phyloP scores from a whole-genome alignment of 805 yeast species.

The Scheffersomyces spartinae region DNA sequence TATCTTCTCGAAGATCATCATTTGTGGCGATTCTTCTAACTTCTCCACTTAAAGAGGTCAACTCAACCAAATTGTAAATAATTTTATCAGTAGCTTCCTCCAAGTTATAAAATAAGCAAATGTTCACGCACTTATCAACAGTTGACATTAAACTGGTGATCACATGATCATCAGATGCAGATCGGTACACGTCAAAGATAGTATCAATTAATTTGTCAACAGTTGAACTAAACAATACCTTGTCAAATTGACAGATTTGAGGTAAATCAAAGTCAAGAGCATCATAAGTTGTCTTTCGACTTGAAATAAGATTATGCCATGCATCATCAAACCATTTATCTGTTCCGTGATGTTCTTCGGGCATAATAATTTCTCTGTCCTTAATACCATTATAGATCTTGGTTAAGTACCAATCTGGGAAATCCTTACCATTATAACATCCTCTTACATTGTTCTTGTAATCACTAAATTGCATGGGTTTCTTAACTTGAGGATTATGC shows the following conservation, averaged over 20 bases:
- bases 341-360: conserved; percentile 92
- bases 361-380: conserved; percentile 88
- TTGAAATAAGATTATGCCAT: conserved; percentile 62
- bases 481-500: conserved; percentile 85
- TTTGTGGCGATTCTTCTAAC: conserved; percentile 6
- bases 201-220: conserved; percentile 62
- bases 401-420: conserved; percentile 76
- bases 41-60: conserved; percentile 50
- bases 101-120: conserved; percentile 57
- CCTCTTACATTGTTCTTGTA: conserved; percentile 75
- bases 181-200: conserved; percentile 66
- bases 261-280: conserved; percentile 8
- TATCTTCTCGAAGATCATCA: conserved; percentile 23
- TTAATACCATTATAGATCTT: conserved; percentile 72
- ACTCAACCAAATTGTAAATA: conserved; percentile 50
- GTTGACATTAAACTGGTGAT: conserved; percentile 80
- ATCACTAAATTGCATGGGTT: conserved; percentile 80
- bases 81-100: conserved; percentile 51
- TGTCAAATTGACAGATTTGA: conserved; percentile 50
- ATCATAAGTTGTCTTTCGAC: conserved; percentile 23
- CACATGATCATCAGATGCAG: conserved; percentile 84
- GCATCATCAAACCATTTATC: conserved; percentile 84
- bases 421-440: conserved; percentile 63
- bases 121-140: conserved; percentile 71
- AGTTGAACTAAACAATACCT: conserved; percentile 51